Percentiles rank a stretch among this genome's conserved stretches.
Conservation (phyloP, 805 yeast species). For the Peterozyma xylosa region DNA sequence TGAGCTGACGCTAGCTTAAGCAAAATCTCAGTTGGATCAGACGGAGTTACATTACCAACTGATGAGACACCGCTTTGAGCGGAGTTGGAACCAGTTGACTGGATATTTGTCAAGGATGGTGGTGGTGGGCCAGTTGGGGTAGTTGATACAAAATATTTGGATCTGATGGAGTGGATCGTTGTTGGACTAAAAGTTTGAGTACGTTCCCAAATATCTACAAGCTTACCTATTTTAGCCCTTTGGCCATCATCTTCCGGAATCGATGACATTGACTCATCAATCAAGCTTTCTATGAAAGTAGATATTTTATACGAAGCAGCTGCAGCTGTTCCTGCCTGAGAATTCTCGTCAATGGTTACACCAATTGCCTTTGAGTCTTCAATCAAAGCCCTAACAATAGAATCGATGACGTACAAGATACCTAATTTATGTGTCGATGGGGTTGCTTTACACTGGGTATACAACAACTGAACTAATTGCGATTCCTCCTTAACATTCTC, state of each 20-base stretch:
- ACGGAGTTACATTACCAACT: background rate
- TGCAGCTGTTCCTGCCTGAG: slow-evolving; percentile 66
- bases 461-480: slow-evolving; percentile 48
- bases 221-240: slow-evolving; percentile 69
- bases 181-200: slow-evolving; percentile 66
- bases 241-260: slow-evolving; percentile 42
- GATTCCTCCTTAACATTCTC: slow-evolving; percentile 47
- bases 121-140: slow-evolving; percentile 73
- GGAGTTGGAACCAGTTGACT: slow-evolving; percentile 5
- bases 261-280: slow-evolving; percentile 55
- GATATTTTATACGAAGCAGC: slow-evolving; percentile 65
- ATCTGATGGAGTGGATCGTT: slow-evolving; percentile 46
- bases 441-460: slow-evolving; percentile 61
- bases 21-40: slow-evolving; percentile 54
- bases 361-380: slow-evolving; percentile 61
- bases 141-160: slow-evolving; percentile 51
- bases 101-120: slow-evolving; percentile 18
- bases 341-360: slow-evolving; percentile 36
- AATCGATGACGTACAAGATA: slow-evolving; percentile 83
- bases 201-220: slow-evolving; percentile 89
- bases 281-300: slow-evolving; percentile 52
- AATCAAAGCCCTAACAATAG: slow-evolving; percentile 78
- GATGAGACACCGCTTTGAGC: slow-evolving; percentile 5
- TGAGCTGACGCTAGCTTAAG: slow-evolving; percentile 53
- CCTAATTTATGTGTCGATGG: slow-evolving; percentile 85